Evolutionary conservation across 306 rosid genomes (phyloP).

Genomic region (Fragaria nilgerrensis): DNA sequence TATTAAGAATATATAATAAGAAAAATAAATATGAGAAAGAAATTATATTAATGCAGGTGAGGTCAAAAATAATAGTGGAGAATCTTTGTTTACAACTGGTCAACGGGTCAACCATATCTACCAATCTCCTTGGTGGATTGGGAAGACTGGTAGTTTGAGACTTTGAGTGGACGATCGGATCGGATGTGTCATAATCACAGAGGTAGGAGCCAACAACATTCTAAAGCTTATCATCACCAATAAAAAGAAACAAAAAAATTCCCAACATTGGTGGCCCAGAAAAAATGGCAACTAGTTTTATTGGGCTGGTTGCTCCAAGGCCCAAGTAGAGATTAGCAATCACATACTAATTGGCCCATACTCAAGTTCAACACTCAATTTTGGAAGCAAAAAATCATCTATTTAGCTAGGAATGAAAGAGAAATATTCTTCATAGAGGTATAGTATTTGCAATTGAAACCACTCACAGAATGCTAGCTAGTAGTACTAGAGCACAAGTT

Average conservation of each 20-base stretch:
- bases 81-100: conserved; percentile 8
- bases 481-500: neutral
- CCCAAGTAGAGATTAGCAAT: neutral
- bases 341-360: neutral
- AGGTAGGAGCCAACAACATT: neutral
- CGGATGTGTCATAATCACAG: neutral
- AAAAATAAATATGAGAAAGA: neutral
- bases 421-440: neutral
- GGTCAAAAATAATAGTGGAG: conserved; percentile 4
- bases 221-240: neutral
- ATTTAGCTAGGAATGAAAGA: neutral
- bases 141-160: conserved; percentile 42
- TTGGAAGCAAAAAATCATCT: too few species aligned
- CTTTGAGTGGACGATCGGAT: conserved; percentile 24
- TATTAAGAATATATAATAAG: neutral
- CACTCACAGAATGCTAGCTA: neutral
- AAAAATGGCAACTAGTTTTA: neutral
- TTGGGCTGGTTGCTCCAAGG: neutral
- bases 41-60: neutral
- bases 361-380: neutral
- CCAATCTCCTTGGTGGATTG: conserved; percentile 23
- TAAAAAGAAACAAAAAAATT: neutral
- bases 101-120: conserved; percentile 28
- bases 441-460: too few species aligned
- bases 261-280: neutral